phyloP scores from a whole-genome alignment of 495 filamentous ascomycete genomes.

The Aspergillus conjunctus region DNA sequence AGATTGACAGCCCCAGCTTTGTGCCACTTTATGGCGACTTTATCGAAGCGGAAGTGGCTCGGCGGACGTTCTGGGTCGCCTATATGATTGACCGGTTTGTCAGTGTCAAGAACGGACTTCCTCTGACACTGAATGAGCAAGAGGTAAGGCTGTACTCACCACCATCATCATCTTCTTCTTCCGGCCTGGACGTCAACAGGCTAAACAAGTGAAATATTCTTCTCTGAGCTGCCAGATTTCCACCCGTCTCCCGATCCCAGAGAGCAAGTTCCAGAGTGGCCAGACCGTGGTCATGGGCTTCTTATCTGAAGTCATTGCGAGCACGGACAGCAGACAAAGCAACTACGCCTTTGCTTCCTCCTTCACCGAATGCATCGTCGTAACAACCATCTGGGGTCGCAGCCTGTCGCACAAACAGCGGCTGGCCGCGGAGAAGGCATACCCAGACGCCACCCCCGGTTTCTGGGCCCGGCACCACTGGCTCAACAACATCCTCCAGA shows the following conservation, averaged over 20 bases:
- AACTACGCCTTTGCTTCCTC: too few species aligned
- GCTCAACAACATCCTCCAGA: neutral
- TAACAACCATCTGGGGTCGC: neutral
- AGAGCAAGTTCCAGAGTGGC: neutral
- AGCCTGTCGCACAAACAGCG: neutral
- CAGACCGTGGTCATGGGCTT: neutral
- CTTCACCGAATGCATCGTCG: neutral
- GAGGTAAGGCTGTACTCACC: neutral
- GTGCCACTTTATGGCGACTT: too few species aligned
- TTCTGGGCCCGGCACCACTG: neutral
- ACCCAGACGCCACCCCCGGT: neutral
- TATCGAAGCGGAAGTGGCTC: too few species aligned
- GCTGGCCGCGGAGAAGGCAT: neutral
- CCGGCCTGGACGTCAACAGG: neutral
- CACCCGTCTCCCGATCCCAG: neutral
- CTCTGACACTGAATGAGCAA: neutral
- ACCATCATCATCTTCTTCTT: too few species aligned
- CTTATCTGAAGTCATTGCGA: neutral
- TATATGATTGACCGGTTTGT: neutral
- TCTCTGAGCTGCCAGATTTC: too few species aligned
- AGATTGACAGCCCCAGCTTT: too few species aligned
- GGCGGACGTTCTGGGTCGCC: neutral
- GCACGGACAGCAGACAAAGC: neutral
- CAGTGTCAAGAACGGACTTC: neutral
- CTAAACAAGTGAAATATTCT: neutral